These are phyloP conservation scores for Trametes cingulata DNA, from an alignment of 768 basidiomycete genomes.

Conservation along the genomic window DNA sequence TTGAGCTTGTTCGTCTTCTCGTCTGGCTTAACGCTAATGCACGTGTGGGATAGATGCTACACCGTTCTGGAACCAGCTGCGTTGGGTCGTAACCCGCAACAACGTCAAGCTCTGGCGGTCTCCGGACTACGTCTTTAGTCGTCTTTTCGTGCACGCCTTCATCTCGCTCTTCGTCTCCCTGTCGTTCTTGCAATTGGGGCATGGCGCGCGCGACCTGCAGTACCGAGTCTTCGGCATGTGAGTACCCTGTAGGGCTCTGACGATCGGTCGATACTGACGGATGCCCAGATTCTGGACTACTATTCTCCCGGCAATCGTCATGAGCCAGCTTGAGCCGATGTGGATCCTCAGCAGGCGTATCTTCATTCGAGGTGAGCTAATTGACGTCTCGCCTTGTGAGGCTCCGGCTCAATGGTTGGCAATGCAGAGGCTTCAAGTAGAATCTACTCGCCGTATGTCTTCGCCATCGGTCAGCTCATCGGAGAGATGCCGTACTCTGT, in stretches of 20 bases:
- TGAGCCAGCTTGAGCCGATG: slow-evolving; percentile 80
- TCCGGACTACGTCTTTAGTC: slow-evolving; percentile 83
- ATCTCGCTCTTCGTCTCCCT: slow-evolving; percentile 73
- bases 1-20: background rate
- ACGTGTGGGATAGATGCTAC: slow-evolving; percentile 59
- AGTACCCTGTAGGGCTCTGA: slow-evolving; percentile 26
- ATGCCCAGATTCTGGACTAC: slow-evolving; percentile 60
- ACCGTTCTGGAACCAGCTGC: slow-evolving; percentile 72
- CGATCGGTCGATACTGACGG: background rate
- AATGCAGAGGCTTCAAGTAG: slow-evolving; percentile 70
- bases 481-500: slow-evolving; percentile 81
- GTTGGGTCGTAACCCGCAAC: slow-evolving; percentile 64
- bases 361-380: slow-evolving; percentile 34
- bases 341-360: slow-evolving; percentile 71
- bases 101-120: slow-evolving; percentile 77
- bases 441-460: slow-evolving; percentile 85
- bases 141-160: slow-evolving; percentile 73
- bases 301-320: slow-evolving; percentile 72
- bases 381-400: background rate
- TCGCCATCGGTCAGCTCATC: slow-evolving; percentile 78
- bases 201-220: slow-evolving; percentile 65
- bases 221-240: slow-evolving; percentile 82
- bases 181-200: slow-evolving; percentile 76
- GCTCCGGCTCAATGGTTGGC: background rate
- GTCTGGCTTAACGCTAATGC: background rate